Percentiles rank a stretch among this genome's conserved stretches.
Evolutionary conservation across 352 stramenopile genomes (phyloP).

Genomic region (Phytophthora capsici): DNA sequence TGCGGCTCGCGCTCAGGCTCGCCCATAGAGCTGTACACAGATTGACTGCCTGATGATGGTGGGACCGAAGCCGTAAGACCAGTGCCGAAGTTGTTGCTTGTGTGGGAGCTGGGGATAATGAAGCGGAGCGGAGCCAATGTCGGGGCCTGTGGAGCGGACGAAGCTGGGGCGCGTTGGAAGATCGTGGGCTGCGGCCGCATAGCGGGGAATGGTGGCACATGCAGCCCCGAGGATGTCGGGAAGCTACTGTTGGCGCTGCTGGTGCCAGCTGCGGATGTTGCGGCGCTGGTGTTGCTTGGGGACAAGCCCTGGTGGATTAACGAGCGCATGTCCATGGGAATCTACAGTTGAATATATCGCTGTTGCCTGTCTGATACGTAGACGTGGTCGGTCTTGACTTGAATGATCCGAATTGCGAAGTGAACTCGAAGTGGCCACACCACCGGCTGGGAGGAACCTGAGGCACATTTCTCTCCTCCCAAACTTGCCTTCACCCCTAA

Average conservation of each 20-base stretch:
- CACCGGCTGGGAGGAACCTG: conserved; percentile 25
- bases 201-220: conserved; percentile 52
- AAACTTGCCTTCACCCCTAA: conserved; percentile 18
- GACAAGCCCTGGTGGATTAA: conserved; percentile 63
- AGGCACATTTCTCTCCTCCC: conserved; percentile 21
- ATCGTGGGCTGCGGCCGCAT: conserved; percentile 51
- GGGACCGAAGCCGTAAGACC: conserved; percentile 7
- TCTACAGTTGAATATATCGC: conserved; percentile 2
- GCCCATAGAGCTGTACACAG: conserved; percentile 16
- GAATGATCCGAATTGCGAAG: conserved; percentile 37
- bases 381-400: conserved; percentile 1
- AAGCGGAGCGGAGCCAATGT: conserved; percentile 78
- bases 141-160: conserved; percentile 35
- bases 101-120: conserved; percentile 71
- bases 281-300: conserved; percentile 14
- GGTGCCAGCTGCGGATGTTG: background rate
- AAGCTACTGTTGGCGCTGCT: conserved; percentile 20
- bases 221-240: conserved; percentile 38
- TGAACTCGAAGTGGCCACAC: conserved; percentile 23
- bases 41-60: conserved; percentile 11
- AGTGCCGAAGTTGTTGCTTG: conserved; percentile 30
- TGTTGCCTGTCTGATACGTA: conserved; percentile 12
- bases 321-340: conserved; percentile 76
- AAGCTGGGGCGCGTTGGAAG: conserved; percentile 26
- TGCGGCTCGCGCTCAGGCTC: conserved; percentile 39